Base-by-base conservation (phyloP, 1,284 basidiomycete genomes). In the Moesziomyces globuligerus region DNA sequence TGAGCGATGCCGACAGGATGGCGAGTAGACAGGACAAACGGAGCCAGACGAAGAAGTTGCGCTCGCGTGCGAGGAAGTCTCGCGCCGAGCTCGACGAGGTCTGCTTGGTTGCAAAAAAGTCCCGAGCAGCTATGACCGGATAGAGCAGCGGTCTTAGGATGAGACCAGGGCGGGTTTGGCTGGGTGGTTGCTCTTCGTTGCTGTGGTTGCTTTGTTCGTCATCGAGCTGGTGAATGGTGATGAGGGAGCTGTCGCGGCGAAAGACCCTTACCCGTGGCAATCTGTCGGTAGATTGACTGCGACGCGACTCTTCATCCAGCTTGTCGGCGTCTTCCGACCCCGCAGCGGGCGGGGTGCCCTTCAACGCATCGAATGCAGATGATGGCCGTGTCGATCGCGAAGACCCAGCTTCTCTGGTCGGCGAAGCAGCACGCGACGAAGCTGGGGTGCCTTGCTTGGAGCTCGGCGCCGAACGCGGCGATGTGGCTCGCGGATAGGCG, bases 11-110 rank as follows among this genome's bases (percentile, higher is more conserved):
- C 0, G 60, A 59, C 1, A 70, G 61, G 21, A 70, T 54, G 7
- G 60, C 60, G 7, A 70, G 56, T n/a, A 70, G 52, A 17, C 55
- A 59, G 17, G 67, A 65, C 6, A 70, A 57, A 9, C 48, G 49
- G 2, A 70, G 42, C 67, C 67, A 70, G 26, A 46, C 26, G 42
- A 70, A 65, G 26, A 70, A 60, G 40, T 70, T 70, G 11, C 67
- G 28, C 38, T 70, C 67, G 3, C 67, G 51, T 2, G 67, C 67
- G 2, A 69, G 39, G n/a, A 69, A 69, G 41, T 69, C 66, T 7
- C 66, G 24, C 13, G 66, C 59, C 1, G 55, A 59, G 17, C 37
- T 39, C n/a, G 47, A 36, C 1, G 66, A 62, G 7, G 66, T 69
- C n/a, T 53, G 28, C 5, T 41, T 18, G 0, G 38, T 41, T 2